These are phyloP conservation scores for Wickerhamiella cacticola DNA, from an alignment of 805 yeast genomes.

Conservation along the genomic window DNA sequence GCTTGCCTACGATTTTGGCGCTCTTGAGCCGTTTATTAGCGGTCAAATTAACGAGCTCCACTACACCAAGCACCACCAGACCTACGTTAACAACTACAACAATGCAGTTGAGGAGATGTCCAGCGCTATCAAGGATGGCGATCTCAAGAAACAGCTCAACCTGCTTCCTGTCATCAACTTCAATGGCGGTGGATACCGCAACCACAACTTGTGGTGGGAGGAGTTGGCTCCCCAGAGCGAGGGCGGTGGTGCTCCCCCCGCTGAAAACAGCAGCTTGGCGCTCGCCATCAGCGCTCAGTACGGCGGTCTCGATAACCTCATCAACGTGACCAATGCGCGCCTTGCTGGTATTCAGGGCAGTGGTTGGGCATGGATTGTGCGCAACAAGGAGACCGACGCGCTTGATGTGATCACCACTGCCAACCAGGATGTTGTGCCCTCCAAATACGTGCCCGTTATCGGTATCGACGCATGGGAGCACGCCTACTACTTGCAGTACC, in stretches of 20 bases:
- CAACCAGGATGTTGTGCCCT: constrained; percentile 79
- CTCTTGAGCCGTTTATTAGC: constrained; percentile 74
- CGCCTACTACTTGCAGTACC: constrained; percentile 87
- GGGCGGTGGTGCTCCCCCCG: constrained; percentile 64
- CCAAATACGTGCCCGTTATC: constrained; percentile 57
- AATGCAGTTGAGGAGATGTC: constrained; percentile 60
- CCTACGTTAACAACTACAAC: constrained; percentile 79
- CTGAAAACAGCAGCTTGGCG: constrained; percentile 43
- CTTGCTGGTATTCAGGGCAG: constrained; percentile 88
- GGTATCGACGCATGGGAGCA: constrained; percentile 97
- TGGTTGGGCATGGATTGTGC: constrained; percentile 89
- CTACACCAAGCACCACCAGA: constrained; percentile 84
- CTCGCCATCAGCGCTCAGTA: constrained; percentile 50
- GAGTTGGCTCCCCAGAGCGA: constrained; percentile 62
- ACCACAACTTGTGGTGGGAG: constrained; percentile 82
- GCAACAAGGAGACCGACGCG: constrained; percentile 57
- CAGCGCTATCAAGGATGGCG: constrained; percentile 50
- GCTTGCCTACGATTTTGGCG: constrained; percentile 71
- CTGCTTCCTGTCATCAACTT: constrained; percentile 69
- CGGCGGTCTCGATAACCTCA: constrained; percentile 62
- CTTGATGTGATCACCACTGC: constrained; percentile 69
- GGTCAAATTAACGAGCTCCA: constrained; percentile 77
- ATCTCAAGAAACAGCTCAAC: constrained; percentile 43
- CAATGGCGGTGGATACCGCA: constrained; percentile 85
- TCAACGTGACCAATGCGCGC: constrained; percentile 48